Base-by-base conservation (phyloP, 2,329 filamentous ascomycete genomes). In the Parafenestella ontariensis region DNA sequence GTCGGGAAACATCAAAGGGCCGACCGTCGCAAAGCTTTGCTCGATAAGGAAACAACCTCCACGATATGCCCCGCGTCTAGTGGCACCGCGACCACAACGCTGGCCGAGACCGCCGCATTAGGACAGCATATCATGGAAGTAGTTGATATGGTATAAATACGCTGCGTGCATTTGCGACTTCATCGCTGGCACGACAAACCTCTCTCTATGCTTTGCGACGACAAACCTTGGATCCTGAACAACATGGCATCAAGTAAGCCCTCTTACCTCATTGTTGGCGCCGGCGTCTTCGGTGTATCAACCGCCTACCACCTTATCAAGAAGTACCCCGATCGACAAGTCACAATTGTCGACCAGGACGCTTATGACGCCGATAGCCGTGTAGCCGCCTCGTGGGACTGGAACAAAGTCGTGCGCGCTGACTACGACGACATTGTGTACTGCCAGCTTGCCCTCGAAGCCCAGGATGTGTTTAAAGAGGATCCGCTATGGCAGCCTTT, bases 331-430 rank as follows among this genome's bases (percentile, higher is more conserved):
- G 60, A 72, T 40, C 76, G 76, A 26, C 66, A 69, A 11, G 58
- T 79, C 33, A 79, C 77, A 1, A 65, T 79, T 17, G 70, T 79
- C 24, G 77, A 79, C 50, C 73, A 52, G 46, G 70, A 72, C 37
- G 66, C 70, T 1, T 72, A 62, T 49, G 65, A 71, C 40, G 68
- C 66, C 43, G 61, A 67, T 51, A 74, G 49, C 63, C 69, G 68
- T 44, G 66, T 78, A 26, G 87, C 87, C 28, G 88, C 88, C 0
- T 90, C 88, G 0, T 88, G 85, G 79, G 88, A 91, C 75, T 87
- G 87, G 82, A 90, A 89, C 77, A 90, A 90, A 73, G 86, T 89
- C 24, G 81, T 90, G 15, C 85, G 88, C 52, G 85, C 87, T 43
- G 88, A 90, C 71, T 90, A 90, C 75, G 80, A 84, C 50, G 85